Percentiles rank a stretch among this genome's conserved stretches.
Conservation (phyloP, 805 yeast genomes). For the Kuraishia piskuri region DNA sequence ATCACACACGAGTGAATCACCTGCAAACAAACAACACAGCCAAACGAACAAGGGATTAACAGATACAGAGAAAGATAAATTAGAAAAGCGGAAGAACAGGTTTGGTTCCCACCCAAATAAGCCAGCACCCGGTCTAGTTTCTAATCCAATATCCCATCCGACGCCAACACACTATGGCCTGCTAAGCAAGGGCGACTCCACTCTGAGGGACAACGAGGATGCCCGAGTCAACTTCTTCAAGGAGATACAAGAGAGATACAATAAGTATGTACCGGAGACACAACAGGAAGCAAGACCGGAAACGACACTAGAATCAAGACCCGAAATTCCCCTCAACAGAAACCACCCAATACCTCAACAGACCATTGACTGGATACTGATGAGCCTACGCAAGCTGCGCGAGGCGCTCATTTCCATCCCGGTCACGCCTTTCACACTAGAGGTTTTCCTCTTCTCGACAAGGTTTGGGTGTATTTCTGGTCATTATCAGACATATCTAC, state of each 20-base stretch:
- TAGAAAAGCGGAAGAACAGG: neutral
- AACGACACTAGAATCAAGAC: neutral
- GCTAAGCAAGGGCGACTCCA: neutral
- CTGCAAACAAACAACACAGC: neutral
- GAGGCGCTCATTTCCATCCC: conserved; percentile 42
- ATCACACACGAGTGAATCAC: too few relatives aligned
- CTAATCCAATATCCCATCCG: too few relatives aligned
- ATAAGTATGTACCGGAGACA: neutral
- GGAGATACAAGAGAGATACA: neutral
- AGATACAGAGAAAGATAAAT: neutral
- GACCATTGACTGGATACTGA: conserved; percentile 21
- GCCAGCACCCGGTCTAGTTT: neutral
- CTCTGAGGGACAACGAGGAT: conserved; percentile 1
- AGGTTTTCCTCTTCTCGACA: conserved; percentile 41
- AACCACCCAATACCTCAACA: neutral
- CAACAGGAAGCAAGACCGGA: neutral
- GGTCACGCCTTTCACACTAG: conserved; percentile 26
- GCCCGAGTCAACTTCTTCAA: neutral
- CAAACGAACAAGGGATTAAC: neutral
- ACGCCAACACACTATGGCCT: neutral
- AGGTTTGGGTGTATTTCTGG: conserved; percentile 35
- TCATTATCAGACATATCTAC: conserved; percentile 45
- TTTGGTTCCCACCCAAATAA: neutral
- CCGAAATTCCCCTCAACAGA: neutral
- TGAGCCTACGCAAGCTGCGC: conserved; percentile 41